These are phyloP conservation scores for Arctostaphylos glauca DNA, from an alignment of 148 eudicot genomes.

Conservation along the genomic window DNA sequence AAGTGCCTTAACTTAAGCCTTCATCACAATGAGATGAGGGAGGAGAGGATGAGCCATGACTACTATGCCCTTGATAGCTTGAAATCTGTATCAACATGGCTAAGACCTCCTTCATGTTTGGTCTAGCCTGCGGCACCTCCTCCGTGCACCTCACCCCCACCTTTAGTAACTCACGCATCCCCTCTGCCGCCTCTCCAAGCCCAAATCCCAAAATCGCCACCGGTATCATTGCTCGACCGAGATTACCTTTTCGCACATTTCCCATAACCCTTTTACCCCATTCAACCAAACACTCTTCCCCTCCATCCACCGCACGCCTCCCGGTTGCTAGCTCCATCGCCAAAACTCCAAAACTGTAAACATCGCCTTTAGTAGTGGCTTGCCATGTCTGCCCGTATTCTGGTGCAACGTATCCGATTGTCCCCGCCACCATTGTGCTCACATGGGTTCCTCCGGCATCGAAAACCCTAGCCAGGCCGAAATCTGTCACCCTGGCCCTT, in stretches of 20 bases:
- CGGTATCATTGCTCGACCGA: conserved; percentile 25
- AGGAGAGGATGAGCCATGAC: conserved; percentile 11
- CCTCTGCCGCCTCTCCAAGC: conserved; percentile 47
- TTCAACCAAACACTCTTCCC: conserved; percentile 85
- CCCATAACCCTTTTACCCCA: conserved; percentile 70
- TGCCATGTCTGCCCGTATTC: conserved; percentile 95
- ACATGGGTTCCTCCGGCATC: conserved; percentile 79
- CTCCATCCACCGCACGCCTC: conserved; percentile 78
- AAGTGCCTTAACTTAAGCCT: not conserved
- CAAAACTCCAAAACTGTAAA: conserved; percentile 88
- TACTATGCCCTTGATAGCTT: not conserved
- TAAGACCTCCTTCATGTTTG: conserved; percentile 90
- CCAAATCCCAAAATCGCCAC: conserved; percentile 42
- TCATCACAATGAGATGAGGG: conserved; percentile 2
- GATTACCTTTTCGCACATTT: conserved; percentile 26
- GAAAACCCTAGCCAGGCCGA: conserved; percentile 78
- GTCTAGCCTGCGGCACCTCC: conserved; percentile 73
- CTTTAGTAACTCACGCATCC: conserved; percentile 61
- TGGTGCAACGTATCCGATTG: conserved; percentile 91
- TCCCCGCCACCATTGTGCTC: conserved; percentile 89
- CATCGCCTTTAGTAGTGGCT: conserved; percentile 97
- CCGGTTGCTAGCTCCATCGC: conserved; percentile 91
- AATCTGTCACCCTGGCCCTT: conserved; percentile 82
- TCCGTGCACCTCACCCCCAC: conserved; percentile 71
- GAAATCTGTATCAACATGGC: conserved; percentile 56